Conservation (phyloP, 2,329 filamentous ascomycete genomes). For the Orbilia blumenaviensis region DNA sequence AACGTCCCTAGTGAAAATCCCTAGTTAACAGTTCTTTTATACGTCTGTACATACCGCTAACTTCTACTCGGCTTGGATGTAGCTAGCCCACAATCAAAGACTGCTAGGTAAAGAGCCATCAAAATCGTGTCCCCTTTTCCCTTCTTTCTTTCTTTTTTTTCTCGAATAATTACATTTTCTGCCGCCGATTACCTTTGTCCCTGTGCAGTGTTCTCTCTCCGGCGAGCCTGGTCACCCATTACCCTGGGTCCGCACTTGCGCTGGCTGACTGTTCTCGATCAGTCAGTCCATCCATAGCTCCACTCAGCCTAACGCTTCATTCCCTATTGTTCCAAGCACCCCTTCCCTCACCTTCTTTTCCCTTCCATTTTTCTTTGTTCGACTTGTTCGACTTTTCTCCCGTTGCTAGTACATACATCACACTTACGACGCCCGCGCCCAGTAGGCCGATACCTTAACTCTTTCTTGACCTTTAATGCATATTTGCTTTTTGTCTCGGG, state of each 20-base stretch:
- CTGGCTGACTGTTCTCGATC: slow-evolving; percentile 13
- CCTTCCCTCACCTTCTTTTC: neutral
- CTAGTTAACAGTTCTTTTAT: slow-evolving; percentile 45
- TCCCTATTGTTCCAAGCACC: slow-evolving; percentile 31
- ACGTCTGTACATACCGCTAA: slow-evolving; percentile 35
- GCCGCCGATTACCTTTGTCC: slow-evolving; percentile 40
- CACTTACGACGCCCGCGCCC: slow-evolving; percentile 41
- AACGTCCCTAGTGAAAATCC: slow-evolving; percentile 27
- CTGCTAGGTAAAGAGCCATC: neutral
- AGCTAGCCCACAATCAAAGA: neutral
- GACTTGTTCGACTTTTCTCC: slow-evolving; percentile 35
- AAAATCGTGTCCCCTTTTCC: slow-evolving; percentile 13
- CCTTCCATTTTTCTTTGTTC: slow-evolving; percentile 14
- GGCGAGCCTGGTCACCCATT: slow-evolving; percentile 19
- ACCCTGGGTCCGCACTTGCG: slow-evolving; percentile 33
- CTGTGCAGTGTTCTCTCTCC: slow-evolving; percentile 19
- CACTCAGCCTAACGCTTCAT: slow-evolving; percentile 25
- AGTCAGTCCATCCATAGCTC: neutral
- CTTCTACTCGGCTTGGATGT: neutral
- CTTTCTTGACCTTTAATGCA: slow-evolving; percentile 20
- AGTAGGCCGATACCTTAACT: slow-evolving; percentile 22
- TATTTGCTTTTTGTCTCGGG: slow-evolving; percentile 49
- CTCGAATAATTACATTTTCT: slow-evolving; percentile 39
- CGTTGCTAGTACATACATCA: neutral
- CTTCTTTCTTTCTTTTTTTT: slow-evolving; percentile 13